A percentile compares a stretch with the other conserved stretches of the same genome.
Conservation (phyloP, 2,329 filamentous ascomycete genomes). For the Lecanicillium sp. region DNA sequence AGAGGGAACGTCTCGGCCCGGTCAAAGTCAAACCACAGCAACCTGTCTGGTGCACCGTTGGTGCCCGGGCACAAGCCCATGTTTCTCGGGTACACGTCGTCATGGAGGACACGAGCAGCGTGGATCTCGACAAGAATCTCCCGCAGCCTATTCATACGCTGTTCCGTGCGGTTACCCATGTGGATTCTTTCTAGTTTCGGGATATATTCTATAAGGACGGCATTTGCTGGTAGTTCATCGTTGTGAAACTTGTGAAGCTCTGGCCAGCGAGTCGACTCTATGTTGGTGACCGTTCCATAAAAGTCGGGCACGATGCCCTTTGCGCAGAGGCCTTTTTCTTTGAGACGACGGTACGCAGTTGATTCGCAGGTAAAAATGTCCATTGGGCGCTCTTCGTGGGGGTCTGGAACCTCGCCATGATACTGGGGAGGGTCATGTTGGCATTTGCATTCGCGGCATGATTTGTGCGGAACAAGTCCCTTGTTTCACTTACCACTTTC, state of each 20-base stretch:
- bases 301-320: constrained; percentile 2
- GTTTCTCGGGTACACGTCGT: neutral
- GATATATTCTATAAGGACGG: constrained; percentile 3
- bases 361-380: neutral
- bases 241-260: neutral
- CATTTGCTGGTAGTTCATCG: neutral
- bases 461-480: too few relatives aligned
- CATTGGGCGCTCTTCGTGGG: neutral
- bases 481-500: neutral
- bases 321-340: neutral
- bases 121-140: neutral
- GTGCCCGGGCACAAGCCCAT: neutral
- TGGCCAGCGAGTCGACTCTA: neutral
- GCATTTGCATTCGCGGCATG: too few relatives aligned
- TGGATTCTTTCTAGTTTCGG: neutral
- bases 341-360: neutral
- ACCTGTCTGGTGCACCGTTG: neutral
- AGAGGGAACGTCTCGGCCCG: neutral
- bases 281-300: constrained; percentile 1
- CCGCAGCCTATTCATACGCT: neutral
- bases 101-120: neutral
- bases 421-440: too few relatives aligned
- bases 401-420: too few relatives aligned
- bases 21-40: constrained; percentile 5
- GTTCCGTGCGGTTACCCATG: neutral